Evolutionary conservation across 306 rosid genomes (phyloP), one percentile per base, ranked within the genome.

Genomic region (Ziziphus jujuba): DNA sequence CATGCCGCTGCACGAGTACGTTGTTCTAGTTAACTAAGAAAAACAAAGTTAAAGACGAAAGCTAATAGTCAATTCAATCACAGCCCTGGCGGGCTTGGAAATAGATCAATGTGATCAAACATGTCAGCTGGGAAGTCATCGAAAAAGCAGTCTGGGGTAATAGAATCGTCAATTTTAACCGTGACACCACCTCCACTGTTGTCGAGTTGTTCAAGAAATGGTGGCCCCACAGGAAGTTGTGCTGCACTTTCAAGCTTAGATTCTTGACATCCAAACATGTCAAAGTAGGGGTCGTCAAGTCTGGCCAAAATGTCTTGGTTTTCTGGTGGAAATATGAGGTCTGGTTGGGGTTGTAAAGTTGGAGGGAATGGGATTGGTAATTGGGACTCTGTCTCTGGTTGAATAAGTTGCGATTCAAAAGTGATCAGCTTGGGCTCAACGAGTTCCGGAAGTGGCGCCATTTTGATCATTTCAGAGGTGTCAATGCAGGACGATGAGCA

Each of bases 121-220:
- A 89, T 79, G 73, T 88, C 88, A 0, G 45, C 75, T 0, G 96
- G 97, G 56, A 89, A 86, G 82, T 91, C 97, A 59, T 83, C 89
- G 9, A 91, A 91, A 76, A 86, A 75, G 69, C 71, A 65, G 19
- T 82, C 85, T 0, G 76, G 71, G 66, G 65, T 75, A 20, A 64
- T 62, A 14, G 75, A 68, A 49, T 16, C 45, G 13, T 57, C 78
- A 25, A 73, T 51, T 22, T 59, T 56, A 23, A 72, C 82, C 76
- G 31, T 56, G 24, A 60, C 82, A 61, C 65, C 82, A 40, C 67
- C 66, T 54, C 77, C 69, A 67, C 76, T 73, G 64, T 84, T 64
- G 66, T 59, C 85, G 1, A 81, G 56, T 35, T 82, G 81, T 19
- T 82, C 89, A 16, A 76, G 77, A 49, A 81, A 72, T 45, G 82